These are phyloP conservation scores for Fusarium anguioides DNA, from an alignment of 2,329 filamentous ascomycete species.

Conservation along the genomic window DNA sequence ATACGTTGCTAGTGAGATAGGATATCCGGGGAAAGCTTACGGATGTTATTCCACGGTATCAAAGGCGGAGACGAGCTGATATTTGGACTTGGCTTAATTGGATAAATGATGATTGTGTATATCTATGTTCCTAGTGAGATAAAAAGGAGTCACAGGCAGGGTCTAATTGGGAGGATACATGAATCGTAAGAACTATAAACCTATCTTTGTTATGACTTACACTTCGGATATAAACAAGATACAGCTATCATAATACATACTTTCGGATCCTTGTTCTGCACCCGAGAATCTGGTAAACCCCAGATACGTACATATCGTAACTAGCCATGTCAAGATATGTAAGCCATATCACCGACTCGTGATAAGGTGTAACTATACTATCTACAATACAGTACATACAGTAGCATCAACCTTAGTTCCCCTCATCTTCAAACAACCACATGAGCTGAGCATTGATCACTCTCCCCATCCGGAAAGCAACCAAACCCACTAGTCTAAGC, in stretches of 20 bases:
- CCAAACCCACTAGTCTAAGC: conserved; percentile 5
- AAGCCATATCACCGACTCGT: background rate
- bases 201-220: background rate
- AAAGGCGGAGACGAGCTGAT: background rate
- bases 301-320: background rate
- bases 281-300: conserved; percentile 1
- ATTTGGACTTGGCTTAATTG: background rate
- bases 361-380: conserved; percentile 3
- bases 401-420: background rate
- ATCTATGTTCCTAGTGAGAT: background rate
- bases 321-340: background rate
- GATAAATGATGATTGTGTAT: background rate
- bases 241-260: background rate
- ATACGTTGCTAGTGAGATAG: conserved; percentile 1
- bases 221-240: background rate
- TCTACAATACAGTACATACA: too few species aligned
- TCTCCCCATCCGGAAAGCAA: conserved; percentile 18
- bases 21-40: background rate
- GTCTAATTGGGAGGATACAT: background rate
- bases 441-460: background rate
- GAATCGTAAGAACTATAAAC: background rate
- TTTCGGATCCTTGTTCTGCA: conserved; percentile 4
- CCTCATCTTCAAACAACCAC: background rate
- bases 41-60: conserved; percentile 1
- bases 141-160: background rate